Conservation (phyloP, 495 filamentous ascomycete species). For the Daldinia decipiens region DNA sequence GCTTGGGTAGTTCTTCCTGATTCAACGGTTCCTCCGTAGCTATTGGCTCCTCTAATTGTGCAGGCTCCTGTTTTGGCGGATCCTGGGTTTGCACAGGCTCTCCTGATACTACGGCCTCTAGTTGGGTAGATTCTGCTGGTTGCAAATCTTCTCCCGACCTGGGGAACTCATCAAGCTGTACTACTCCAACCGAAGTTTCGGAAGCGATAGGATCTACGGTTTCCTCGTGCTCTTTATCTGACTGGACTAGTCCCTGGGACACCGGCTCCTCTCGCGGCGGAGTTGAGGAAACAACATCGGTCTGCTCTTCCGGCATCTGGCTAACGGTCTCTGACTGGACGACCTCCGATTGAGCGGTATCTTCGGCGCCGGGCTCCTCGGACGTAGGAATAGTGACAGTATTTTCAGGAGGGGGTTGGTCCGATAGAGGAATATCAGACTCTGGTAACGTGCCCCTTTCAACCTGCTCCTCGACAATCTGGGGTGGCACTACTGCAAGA, state of each 20-base stretch:
- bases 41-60: slow-evolving; percentile 2
- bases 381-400: not conserved
- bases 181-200: slow-evolving; percentile 14
- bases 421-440: not conserved
- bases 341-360: not conserved
- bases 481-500: not conserved
- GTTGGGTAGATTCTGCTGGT: not conserved
- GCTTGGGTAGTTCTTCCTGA: not conserved
- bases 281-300: not conserved
- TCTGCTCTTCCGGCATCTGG: slow-evolving; percentile 10
- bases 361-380: not conserved
- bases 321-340: not conserved
- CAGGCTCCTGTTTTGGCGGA: not conserved
- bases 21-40: not conserved
- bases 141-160: slow-evolving; percentile 1
- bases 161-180: slow-evolving; percentile 3
- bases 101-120: not conserved
- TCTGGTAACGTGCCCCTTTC: slow-evolving; percentile 1
- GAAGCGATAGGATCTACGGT: not conserved
- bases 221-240: slow-evolving; percentile 5
- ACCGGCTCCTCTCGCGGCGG: slow-evolving; percentile 4
- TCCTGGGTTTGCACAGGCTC: not conserved
- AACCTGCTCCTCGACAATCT: slow-evolving; percentile 14
- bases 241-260: slow-evolving; percentile 9
- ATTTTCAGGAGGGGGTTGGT: slow-evolving; percentile 6